phyloP scores from a whole-genome alignment of 257 asterid genomes.

The Nicotiana otophora region DNA sequence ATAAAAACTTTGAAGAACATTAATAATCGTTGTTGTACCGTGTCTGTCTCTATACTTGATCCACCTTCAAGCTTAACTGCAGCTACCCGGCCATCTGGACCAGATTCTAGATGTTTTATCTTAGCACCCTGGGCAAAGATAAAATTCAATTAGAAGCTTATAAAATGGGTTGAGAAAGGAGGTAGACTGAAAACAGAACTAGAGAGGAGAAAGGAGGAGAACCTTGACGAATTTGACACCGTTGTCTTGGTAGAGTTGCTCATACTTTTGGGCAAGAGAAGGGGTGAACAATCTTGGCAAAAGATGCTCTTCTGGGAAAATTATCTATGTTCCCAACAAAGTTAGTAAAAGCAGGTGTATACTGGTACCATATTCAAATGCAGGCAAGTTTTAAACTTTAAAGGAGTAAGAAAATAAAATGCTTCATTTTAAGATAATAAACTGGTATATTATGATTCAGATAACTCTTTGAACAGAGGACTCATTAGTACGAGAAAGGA shows the following conservation, averaged over 20 bases:
- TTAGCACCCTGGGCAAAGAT: constrained; percentile 62
- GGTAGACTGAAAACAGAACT: neutral
- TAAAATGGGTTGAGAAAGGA: constrained; percentile 1
- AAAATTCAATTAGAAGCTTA: constrained; percentile 14
- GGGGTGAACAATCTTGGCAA: constrained; percentile 82
- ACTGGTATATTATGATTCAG: neutral
- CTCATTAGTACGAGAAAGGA: neutral
- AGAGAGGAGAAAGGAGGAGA: constrained; percentile 21
- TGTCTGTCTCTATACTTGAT: constrained; percentile 70
- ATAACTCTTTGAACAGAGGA: neutral
- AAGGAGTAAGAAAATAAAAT: neutral
- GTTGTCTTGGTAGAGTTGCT: constrained; percentile 60
- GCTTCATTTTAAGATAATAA: neutral
- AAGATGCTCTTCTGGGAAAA: constrained; percentile 86
- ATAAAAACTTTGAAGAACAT: neutral
- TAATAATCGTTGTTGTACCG: constrained; percentile 33
- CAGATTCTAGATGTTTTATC: constrained; percentile 63
- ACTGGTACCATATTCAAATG: neutral
- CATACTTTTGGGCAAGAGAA: constrained; percentile 79
- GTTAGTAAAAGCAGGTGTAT: neutral
- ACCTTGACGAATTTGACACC: constrained; percentile 90
- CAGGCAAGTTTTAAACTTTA: constrained; percentile 1
- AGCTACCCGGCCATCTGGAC: constrained; percentile 69
- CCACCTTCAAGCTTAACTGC: constrained; percentile 72
- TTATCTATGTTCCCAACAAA: constrained; percentile 36